Conservation (phyloP, 768 basidiomycete species). For the Atractiella rhizophila region DNA sequence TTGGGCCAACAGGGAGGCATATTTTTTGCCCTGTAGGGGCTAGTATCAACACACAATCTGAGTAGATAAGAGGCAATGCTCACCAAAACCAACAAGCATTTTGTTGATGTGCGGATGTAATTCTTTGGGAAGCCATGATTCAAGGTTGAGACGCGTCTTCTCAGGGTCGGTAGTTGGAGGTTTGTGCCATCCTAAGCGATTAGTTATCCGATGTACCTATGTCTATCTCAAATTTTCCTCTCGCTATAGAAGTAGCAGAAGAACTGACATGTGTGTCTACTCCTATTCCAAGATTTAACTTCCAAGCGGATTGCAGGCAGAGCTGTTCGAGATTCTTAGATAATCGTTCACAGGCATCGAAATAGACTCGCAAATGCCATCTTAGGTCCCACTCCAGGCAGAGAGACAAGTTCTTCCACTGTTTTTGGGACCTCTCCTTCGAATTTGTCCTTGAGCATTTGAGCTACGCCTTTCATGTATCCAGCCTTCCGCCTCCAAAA, state of each 20-base stretch:
- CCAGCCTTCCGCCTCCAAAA: conserved; percentile 74
- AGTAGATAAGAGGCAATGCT: neutral
- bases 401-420: conserved; percentile 57
- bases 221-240: neutral
- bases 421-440: conserved; percentile 69
- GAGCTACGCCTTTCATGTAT: conserved; percentile 15
- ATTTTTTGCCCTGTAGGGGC: conserved; percentile 6
- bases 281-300: conserved; percentile 41
- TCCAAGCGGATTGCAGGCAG: conserved; percentile 5
- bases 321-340: neutral
- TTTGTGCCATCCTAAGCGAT: conserved; percentile 75
- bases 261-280: conserved; percentile 65
- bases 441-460: conserved; percentile 37
- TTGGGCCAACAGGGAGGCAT: conserved; percentile 13
- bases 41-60: neutral
- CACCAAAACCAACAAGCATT: conserved; percentile 17
- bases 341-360: conserved; percentile 10
- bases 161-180: conserved; percentile 63
- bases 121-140: conserved; percentile 15
- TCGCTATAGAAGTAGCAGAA: neutral
- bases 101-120: conserved; percentile 15
- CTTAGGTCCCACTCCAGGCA: conserved; percentile 84
- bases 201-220: conserved; percentile 53
- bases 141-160: conserved; percentile 38
- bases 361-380: conserved; percentile 54